phyloP scores from a whole-genome alignment of 2,329 filamentous ascomycete genomes.

The Daldinia sp. region DNA sequence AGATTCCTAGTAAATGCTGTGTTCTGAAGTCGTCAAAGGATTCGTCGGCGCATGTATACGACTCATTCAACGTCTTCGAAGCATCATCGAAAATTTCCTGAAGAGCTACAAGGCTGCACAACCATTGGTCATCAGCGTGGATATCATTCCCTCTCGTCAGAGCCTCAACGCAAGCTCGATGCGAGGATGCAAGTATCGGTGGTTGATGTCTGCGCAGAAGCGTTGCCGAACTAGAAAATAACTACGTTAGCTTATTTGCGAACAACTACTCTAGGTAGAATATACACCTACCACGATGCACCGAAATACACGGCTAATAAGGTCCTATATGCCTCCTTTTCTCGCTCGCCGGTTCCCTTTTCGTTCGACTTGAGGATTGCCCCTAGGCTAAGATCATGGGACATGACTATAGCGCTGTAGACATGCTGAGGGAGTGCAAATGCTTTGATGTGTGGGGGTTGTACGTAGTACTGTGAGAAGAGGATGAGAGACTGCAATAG shows the following conservation, averaged over 20 bases:
- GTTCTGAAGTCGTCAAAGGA: conserved; percentile 30
- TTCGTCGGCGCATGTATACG: conserved; percentile 10
- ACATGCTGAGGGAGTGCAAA: conserved; percentile 31
- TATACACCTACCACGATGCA: conserved; percentile 25
- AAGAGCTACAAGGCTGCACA: conserved; percentile 27
- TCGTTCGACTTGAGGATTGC: not conserved
- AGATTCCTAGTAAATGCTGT: conserved; percentile 24
- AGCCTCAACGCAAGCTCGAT: conserved; percentile 18
- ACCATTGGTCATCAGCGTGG: conserved; percentile 20
- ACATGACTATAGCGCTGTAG: conserved; percentile 32
- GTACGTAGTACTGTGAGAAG: conserved; percentile 34
- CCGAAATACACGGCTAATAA: conserved; percentile 29
- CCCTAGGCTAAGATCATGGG: conserved; percentile 25
- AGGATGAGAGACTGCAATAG: conserved; percentile 26
- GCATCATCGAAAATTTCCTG: conserved; percentile 32
- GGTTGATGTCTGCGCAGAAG: conserved; percentile 30
- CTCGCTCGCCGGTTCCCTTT: not conserved
- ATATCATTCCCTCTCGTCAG: conserved; percentile 1
- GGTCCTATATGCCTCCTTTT: conserved; percentile 21
- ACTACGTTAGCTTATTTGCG: not conserved
- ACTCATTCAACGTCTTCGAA: conserved; percentile 25
- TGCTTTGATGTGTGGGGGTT: conserved; percentile 21
- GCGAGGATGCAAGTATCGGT: conserved; percentile 15
- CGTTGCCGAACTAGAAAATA: conserved; percentile 15
- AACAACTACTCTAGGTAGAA: not conserved